Base-by-base conservation (phyloP, 768 basidiomycete genomes). In the Daedaleopsis nitida region DNA sequence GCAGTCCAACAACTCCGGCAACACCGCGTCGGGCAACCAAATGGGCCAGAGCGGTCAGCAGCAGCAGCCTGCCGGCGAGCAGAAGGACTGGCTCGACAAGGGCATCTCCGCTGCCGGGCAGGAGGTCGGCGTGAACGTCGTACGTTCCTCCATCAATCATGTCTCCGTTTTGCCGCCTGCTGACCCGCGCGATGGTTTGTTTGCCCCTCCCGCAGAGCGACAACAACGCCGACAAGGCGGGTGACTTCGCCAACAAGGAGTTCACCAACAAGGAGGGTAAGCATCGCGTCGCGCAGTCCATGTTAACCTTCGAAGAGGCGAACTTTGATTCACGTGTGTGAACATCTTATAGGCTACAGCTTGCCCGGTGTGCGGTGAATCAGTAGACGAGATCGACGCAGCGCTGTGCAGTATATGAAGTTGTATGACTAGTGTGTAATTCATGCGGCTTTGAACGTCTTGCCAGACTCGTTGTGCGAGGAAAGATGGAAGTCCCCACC, bases 21-120 rank as follows among this genome's bases (percentile, higher is more conserved):
- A 53, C 58, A 48, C 53, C 53, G 27, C 35, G 55, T 53, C 39
- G 9, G 49, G 34, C 45, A 53, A 52, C 24, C 60, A 62, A 37
- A n/a, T 57, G 43, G 44, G 37, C 56, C 57, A 59, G 44, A 35
- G 39, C 50, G 65, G 58, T 47, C 58, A 64, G 39, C 50, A 52
- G 17, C 45, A 48, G 48, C 32, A 49, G 44, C 47, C 27, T 45
- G 56, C 32, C 27, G 65, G 55, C 48, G 68, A 68, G 61, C 65
- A 64, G 58, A 52, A 68, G 57, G 69, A 72, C 50, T 72, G 70
- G 70, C 68, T 72, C 43, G 69, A 72, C 62, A 72, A 72, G 66
- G 69, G 69, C 54, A 66, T 72, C 47, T 45, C 62, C 51, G 14
- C 42, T 16, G 58, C 60, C 19, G 66, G 70, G 12, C 49, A 69